A percentile compares a stretch with the other conserved stretches of the same genome.
Conservation (phyloP, 768 basidiomycete genomes). For the Baorangia bicolor region DNA sequence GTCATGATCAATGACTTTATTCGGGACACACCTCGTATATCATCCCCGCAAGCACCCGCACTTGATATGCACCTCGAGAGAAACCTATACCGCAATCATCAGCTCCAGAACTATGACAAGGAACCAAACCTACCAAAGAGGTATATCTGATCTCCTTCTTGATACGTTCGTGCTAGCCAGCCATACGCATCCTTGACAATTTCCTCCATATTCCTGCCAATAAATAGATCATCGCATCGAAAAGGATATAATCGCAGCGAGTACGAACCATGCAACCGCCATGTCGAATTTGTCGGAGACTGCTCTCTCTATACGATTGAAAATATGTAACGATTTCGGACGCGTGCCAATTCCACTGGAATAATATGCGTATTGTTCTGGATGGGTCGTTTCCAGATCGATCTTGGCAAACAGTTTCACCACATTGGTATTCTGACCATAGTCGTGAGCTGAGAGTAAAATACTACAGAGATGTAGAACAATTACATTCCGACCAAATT, state of each 20-base stretch:
- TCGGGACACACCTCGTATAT: conserved; percentile 31
- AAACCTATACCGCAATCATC: conserved; percentile 28
- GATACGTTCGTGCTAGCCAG: conserved; percentile 33
- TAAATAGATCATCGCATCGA: background rate
- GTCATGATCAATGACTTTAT: background rate
- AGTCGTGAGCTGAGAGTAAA: conserved; percentile 2
- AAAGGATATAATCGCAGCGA: background rate
- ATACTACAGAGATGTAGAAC: background rate
- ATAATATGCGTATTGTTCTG: conserved; percentile 36
- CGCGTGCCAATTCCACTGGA: conserved; percentile 40
- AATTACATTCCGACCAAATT: conserved; percentile 21
- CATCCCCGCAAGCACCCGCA: conserved; percentile 42
- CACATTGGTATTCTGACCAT: conserved; percentile 38
- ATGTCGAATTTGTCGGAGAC: conserved; percentile 33
- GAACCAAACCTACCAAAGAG: conserved; percentile 29
- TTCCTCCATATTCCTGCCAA: conserved; percentile 35
- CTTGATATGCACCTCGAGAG: conserved; percentile 45
- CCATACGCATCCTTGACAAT: conserved; percentile 35
- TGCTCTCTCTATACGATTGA: conserved; percentile 18
- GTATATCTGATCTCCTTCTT: conserved; percentile 35
- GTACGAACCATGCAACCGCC: conserved; percentile 39
- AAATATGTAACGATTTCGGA: conserved; percentile 26
- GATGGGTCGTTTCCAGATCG: conserved; percentile 13
- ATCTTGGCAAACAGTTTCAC: conserved; percentile 36
- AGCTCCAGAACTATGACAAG: background rate